Percentiles rank a stretch among this genome's conserved stretches.
phyloP scores from a whole-genome alignment of 2,329 filamentous ascomycete species.

The Calonectria multiphialidica region DNA sequence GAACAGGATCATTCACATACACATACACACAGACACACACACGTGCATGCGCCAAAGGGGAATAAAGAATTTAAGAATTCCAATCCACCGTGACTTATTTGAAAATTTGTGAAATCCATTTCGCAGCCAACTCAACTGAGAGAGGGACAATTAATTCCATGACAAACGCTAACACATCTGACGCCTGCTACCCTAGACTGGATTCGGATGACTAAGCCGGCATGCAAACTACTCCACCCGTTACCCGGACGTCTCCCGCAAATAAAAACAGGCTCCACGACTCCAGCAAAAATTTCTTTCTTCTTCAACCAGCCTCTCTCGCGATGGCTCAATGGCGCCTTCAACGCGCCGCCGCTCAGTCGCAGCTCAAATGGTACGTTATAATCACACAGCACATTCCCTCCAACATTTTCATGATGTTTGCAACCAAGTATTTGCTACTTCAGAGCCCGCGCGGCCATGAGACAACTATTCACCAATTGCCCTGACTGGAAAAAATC shows the following conservation, averaged over 20 bases:
- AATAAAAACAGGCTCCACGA: background rate
- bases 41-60: no score
- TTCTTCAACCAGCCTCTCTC: background rate
- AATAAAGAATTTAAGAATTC: no score
- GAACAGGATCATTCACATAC: no score
- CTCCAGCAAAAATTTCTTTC: background rate
- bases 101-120: no score
- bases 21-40: no score
- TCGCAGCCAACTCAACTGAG: no score
- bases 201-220: background rate
- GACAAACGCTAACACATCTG: no score
- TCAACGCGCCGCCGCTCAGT: background rate
- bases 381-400: background rate
- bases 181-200: background rate
- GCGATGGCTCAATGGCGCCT: background rate
- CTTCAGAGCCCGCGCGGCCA: constrained; percentile 5
- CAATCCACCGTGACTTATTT: no score
- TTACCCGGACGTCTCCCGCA: background rate
- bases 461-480: constrained; percentile 5
- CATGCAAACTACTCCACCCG: background rate
- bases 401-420: background rate
- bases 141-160: no score
- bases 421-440: constrained; percentile 12
- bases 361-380: background rate
- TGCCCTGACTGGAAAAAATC: background rate